phyloP scores from a whole-genome alignment of 192 early-diverging fungal species.

The Chytriomyces hyalinus region DNA sequence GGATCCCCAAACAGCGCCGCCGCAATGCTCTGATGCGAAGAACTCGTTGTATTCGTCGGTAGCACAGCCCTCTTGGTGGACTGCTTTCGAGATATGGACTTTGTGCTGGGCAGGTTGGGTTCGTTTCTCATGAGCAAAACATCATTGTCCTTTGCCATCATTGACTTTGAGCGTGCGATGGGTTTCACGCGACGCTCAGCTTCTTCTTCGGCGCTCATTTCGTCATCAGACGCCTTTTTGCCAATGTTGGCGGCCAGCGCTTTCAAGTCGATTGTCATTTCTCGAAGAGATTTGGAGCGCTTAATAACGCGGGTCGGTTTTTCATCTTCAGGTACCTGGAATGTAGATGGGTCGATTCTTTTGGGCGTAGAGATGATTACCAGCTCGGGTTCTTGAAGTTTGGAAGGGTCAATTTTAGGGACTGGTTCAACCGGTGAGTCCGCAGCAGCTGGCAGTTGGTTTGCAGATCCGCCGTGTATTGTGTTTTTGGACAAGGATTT shows the following conservation, averaged over 20 bases:
- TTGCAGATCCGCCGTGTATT: neutral
- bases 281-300: neutral
- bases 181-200: neutral
- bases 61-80: neutral
- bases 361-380: too few species aligned
- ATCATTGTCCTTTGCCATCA: conserved; percentile 7
- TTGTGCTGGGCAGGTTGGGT: neutral
- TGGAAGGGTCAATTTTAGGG: neutral
- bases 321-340: neutral
- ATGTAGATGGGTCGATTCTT: too few species aligned
- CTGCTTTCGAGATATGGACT: neutral
- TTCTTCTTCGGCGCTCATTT: neutral
- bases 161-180: conserved; percentile 4
- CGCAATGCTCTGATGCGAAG: conserved; percentile 1
- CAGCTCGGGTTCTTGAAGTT: neutral
- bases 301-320: neutral
- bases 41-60: neutral
- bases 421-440: neutral
- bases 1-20: conserved; percentile 26
- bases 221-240: neutral
- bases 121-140: neutral
- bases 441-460: too few species aligned
- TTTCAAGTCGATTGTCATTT: neutral
- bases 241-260: neutral
- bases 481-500: neutral